phyloP scores from a whole-genome alignment of 805 yeast species.

The Starmerella bombicola region DNA sequence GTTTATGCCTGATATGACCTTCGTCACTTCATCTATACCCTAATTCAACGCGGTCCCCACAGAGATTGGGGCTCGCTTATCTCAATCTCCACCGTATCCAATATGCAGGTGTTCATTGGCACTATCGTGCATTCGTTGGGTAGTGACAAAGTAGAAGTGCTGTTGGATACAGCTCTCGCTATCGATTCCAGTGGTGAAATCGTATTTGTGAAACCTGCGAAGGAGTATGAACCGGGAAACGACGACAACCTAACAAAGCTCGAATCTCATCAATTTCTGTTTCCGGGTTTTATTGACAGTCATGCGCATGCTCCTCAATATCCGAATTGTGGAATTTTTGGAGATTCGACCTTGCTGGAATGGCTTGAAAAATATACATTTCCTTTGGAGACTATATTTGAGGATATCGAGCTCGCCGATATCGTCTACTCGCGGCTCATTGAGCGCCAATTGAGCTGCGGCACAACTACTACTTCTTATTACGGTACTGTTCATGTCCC shows the following conservation, averaged over 20 bases:
- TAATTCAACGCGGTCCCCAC: too few species aligned
- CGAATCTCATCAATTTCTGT: conserved; percentile 38
- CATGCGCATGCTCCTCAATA: conserved; percentile 79
- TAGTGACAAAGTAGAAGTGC: conserved; percentile 35
- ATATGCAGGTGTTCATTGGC: conserved; percentile 11
- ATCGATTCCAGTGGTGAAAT: conserved; percentile 44
- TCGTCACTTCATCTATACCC: too few species aligned
- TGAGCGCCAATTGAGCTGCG: conserved; percentile 54
- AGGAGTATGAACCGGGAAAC: neutral
- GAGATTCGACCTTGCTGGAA: conserved; percentile 70
- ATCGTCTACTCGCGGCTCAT: conserved; percentile 56
- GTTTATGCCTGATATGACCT: too few species aligned
- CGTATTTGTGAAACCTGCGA: conserved; percentile 6
- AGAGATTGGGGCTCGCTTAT: too few species aligned
- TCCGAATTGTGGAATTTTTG: conserved; percentile 74
- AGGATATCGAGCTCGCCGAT: conserved; percentile 41
- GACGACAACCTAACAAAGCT: conserved; percentile 1
- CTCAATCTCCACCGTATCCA: too few species aligned
- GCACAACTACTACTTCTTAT: conserved; percentile 88
- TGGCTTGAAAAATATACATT: conserved; percentile 86
- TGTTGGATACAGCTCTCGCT: conserved; percentile 47
- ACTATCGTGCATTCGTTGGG: conserved; percentile 15
- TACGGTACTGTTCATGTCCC: conserved; percentile 76
- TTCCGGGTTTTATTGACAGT: conserved; percentile 75
- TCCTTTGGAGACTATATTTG: conserved; percentile 66